Conservation (phyloP, 73 alveolate genomes). For the Paramecium biaurelia region DNA sequence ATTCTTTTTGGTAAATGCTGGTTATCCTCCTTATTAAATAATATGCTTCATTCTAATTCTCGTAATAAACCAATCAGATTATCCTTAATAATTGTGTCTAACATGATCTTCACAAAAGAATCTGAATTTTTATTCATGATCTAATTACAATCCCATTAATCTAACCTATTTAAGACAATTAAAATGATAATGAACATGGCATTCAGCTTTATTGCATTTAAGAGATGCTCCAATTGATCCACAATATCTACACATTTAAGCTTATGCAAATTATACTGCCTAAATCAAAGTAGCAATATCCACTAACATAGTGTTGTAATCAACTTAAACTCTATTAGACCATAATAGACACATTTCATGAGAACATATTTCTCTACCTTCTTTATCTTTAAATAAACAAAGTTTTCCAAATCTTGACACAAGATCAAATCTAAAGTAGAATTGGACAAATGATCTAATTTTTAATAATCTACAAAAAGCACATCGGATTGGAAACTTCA, state of each 20-base stretch:
- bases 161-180: slow-evolving; percentile 37
- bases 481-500: slow-evolving; percentile 48
- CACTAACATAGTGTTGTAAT: not conserved
- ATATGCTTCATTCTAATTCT: slow-evolving; percentile 55
- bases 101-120: slow-evolving; percentile 58
- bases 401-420: slow-evolving; percentile 52
- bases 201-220: slow-evolving; percentile 39
- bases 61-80: slow-evolving; percentile 51
- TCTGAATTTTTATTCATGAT: slow-evolving; percentile 49
- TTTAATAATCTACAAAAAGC: slow-evolving; percentile 37
- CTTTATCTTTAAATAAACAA: slow-evolving; percentile 40
- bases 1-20: slow-evolving; percentile 51
- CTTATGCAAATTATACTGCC: slow-evolving; percentile 49
- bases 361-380: slow-evolving; percentile 42
- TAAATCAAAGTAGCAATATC: slow-evolving; percentile 32
- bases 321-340: slow-evolving; percentile 50
- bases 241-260: slow-evolving; percentile 55
- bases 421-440: slow-evolving; percentile 40
- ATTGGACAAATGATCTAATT: slow-evolving; percentile 46
- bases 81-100: slow-evolving; percentile 41
- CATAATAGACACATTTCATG: slow-evolving; percentile 49
- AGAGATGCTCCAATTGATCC: slow-evolving; percentile 53
- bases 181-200: slow-evolving; percentile 54
- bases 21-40: slow-evolving; percentile 50
- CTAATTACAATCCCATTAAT: slow-evolving; percentile 35